Conservation (phyloP, 106 monocot genomes). For the Platanthera zijinensis region DNA sequence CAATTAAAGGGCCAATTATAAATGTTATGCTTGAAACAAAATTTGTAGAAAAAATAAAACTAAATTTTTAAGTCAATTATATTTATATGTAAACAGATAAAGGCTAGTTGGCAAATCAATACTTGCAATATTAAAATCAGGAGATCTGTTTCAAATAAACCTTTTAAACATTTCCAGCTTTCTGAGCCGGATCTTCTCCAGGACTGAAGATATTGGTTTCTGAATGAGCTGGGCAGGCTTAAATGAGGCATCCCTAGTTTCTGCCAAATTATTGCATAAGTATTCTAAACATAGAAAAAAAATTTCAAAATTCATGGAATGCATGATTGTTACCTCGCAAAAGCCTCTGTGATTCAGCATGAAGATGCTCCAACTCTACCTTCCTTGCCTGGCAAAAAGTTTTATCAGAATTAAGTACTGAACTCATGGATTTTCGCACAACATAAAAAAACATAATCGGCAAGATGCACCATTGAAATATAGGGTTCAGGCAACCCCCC, state of each 20-base stretch:
- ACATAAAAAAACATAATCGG: not conserved
- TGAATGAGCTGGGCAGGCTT: slow-evolving; percentile 44
- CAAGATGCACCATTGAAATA: too few relatives aligned
- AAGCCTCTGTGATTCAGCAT: slow-evolving; percentile 76
- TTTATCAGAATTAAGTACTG: not conserved
- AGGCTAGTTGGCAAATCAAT: not conserved
- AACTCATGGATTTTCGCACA: not conserved
- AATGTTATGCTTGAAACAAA: too few relatives aligned
- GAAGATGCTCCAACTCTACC: slow-evolving; percentile 50
- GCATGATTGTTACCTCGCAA: slow-evolving; percentile 50
- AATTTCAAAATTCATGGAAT: not conserved
- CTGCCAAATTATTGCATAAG: slow-evolving; percentile 16
- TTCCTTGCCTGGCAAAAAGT: slow-evolving; percentile 59
- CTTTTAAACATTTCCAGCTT: slow-evolving; percentile 57
- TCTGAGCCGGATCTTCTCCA: slow-evolving; percentile 77
- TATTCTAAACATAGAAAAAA: not conserved
- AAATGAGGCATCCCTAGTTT: slow-evolving; percentile 83
- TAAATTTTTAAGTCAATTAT: not conserved
- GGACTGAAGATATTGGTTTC: slow-evolving; percentile 83
- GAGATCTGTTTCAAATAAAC: slow-evolving; percentile 18
- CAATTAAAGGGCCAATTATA: not conserved
- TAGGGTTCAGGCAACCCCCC: too few relatives aligned
- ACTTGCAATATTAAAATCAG: not conserved
- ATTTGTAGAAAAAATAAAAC: too few relatives aligned
- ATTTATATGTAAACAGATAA: not conserved